These are phyloP conservation scores for Protomyces pachydermus DNA, from an alignment of 1,139 yeast species.

Conservation along the genomic window DNA sequence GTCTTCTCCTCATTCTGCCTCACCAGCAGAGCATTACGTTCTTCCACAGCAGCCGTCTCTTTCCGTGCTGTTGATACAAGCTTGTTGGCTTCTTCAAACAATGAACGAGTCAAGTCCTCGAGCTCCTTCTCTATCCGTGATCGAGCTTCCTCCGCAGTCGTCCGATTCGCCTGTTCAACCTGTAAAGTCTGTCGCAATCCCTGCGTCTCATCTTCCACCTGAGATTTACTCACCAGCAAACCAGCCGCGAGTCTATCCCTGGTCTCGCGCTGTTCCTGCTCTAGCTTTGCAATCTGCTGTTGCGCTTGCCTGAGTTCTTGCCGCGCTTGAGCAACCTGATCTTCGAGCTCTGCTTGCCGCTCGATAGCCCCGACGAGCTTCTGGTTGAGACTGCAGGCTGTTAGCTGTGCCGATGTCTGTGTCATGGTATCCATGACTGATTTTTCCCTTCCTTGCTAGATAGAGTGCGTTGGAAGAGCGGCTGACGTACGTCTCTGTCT, in stretches of 20 bases:
- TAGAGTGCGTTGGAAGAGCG: too few species aligned
- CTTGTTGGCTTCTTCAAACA: constrained; percentile 65
- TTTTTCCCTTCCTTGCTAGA: too few species aligned
- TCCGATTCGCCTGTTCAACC: constrained; percentile 35
- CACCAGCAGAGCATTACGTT: constrained; percentile 51
- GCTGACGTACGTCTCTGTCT: too few species aligned
- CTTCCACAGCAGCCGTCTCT: constrained; percentile 41
- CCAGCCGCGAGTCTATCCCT: constrained; percentile 35
- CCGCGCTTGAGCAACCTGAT: constrained; percentile 37
- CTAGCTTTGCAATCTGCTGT: constrained; percentile 30
- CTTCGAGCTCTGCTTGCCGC: constrained; percentile 41
- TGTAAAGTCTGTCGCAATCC: constrained; percentile 31
- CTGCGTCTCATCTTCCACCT: constrained; percentile 32
- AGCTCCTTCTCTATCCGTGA: constrained; percentile 56
- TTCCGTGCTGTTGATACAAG: constrained; percentile 65
- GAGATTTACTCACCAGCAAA: constrained; percentile 34
- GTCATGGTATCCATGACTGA: too few species aligned
- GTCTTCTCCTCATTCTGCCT: constrained; percentile 72
- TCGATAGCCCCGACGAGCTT: constrained; percentile 41
- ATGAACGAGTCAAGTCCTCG: constrained; percentile 62
- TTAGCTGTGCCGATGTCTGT: neutral
- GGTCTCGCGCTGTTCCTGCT: constrained; percentile 35
- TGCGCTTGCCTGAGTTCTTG: constrained; percentile 32
- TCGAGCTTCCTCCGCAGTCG: constrained; percentile 50
- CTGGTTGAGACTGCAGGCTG: constrained; percentile 7